phyloP scores from a whole-genome alignment of 2,329 filamentous ascomycete genomes.

The Grosmannia huntii region DNA sequence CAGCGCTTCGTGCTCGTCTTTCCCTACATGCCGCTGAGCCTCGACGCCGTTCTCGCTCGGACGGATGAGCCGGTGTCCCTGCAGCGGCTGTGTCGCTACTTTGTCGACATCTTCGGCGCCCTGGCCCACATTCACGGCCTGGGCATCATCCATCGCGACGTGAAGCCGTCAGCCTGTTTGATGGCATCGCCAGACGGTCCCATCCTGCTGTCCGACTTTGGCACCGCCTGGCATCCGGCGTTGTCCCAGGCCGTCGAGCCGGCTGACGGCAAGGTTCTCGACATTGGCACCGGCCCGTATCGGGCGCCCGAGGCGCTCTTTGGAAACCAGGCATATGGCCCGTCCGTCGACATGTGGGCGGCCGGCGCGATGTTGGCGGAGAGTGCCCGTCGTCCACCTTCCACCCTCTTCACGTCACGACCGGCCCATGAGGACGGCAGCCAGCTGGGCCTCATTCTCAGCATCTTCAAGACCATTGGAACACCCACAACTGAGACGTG shows the following conservation, averaged over 20 bases:
- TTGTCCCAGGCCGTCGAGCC: conserved; percentile 49
- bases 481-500: conserved; percentile 70
- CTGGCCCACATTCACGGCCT: conserved; percentile 58
- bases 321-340: conserved; percentile 60
- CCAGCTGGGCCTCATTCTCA: conserved; percentile 79
- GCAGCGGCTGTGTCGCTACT: conserved; percentile 31
- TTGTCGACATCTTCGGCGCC: conserved; percentile 54
- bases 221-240: conserved; percentile 69
- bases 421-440: conserved; percentile 65
- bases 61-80: conserved; percentile 15
- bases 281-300: conserved; percentile 88
- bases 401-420: conserved; percentile 72
- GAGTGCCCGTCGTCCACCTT: conserved; percentile 39
- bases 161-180: conserved; percentile 86
- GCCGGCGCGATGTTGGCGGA: conserved; percentile 77
- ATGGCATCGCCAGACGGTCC: conserved; percentile 55
- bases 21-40: conserved; percentile 65
- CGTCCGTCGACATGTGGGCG: conserved; percentile 78
- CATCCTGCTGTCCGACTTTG: conserved; percentile 79
- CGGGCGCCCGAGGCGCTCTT: conserved; percentile 82
- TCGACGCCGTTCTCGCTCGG: conserved; percentile 51
- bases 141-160: conserved; percentile 80
- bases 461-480: conserved; percentile 83
- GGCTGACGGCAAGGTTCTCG: conserved; percentile 61
- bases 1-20: conserved; percentile 70